Evolutionary conservation across 345 rosid genomes (phyloP).

Genomic region (Eucalyptus urophylla): DNA sequence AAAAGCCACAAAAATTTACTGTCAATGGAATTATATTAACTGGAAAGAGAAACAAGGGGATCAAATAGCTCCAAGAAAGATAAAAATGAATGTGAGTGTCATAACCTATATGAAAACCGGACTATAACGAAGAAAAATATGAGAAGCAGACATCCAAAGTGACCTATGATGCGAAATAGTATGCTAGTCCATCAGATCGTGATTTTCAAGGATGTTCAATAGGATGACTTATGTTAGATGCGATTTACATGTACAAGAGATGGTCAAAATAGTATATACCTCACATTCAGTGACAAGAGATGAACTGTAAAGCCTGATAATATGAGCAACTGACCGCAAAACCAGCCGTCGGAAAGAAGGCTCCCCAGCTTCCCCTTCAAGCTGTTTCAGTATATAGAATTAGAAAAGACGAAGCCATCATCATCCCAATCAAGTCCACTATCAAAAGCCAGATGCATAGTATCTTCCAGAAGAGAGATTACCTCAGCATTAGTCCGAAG

Average conservation of each 20-base stretch:
- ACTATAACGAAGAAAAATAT: not conserved
- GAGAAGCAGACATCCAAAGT: not conserved
- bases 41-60: not conserved
- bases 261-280: slow-evolving; percentile 28
- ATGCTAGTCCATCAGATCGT: not conserved
- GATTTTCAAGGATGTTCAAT: not conserved
- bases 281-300: slow-evolving; percentile 91
- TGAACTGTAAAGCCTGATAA: slow-evolving; percentile 83
- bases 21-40: not conserved
- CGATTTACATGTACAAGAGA: not conserved
- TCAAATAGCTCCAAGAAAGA: not conserved
- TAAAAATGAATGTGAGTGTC: not conserved
- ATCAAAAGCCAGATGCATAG: not conserved
- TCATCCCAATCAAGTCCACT: not conserved
- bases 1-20: not conserved
- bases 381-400: slow-evolving; percentile 29
- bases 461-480: not conserved
- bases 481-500: slow-evolving; percentile 94
- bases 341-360: slow-evolving; percentile 95
- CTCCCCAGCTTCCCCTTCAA: slow-evolving; percentile 94
- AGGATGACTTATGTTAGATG: not conserved
- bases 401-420: not conserved
- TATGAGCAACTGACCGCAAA: slow-evolving; percentile 93
- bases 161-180: not conserved
- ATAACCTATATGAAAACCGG: not conserved